These are phyloP conservation scores for Mycotypha africana DNA, from an alignment of 371 early-diverging fungal species.

Conservation along the genomic window DNA sequence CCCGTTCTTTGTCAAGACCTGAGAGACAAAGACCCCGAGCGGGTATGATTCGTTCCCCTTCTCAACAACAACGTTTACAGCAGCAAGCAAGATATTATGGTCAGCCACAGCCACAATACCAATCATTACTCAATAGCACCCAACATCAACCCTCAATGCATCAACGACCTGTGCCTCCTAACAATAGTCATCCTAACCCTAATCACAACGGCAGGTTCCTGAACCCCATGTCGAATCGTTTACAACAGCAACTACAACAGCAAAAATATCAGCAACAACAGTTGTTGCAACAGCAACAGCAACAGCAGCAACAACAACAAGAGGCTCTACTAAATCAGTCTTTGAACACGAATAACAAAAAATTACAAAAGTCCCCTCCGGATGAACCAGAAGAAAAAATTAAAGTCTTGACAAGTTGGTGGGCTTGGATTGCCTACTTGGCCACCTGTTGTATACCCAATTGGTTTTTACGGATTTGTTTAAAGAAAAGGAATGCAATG, in stretches of 20 bases:
- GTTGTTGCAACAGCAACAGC: constrained; percentile 21
- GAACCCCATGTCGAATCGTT: constrained; percentile 38
- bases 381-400: constrained; percentile 26
- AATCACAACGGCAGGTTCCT: no score
- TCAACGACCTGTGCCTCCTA: constrained; percentile 7
- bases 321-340: no score
- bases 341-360: no score
- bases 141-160: no score
- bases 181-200: no score
- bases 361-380: no score
- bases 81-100: constrained; percentile 4
- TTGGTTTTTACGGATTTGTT: constrained; percentile 42
- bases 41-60: constrained; percentile 41
- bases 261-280: constrained; percentile 39
- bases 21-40: constrained; percentile 41
- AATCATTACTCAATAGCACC: no score
- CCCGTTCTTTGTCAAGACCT: constrained; percentile 38
- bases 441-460: constrained; percentile 55
- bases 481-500: constrained; percentile 36
- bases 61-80: constrained; percentile 22
- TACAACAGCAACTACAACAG: constrained; percentile 43
- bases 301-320: constrained; percentile 8
- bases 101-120: no score
- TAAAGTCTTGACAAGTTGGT: constrained; percentile 45
- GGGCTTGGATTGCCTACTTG: constrained; percentile 48